Base-by-base conservation (phyloP, 2,329 filamentous ascomycete genomes). In the Colletotrichum australisinense region DNA sequence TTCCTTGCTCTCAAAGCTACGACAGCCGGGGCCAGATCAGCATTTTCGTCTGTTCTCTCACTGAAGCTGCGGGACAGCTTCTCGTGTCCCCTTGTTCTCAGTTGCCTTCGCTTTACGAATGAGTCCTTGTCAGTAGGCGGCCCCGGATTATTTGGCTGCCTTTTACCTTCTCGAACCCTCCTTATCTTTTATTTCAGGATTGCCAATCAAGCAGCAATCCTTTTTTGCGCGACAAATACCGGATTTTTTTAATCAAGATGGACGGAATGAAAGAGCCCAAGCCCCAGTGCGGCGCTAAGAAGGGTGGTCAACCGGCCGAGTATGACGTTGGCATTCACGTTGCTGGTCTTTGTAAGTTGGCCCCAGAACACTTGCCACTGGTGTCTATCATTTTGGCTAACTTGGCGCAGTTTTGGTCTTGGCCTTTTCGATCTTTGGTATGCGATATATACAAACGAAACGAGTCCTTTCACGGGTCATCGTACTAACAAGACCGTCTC, bases 251-350 rank as follows among this genome's bases (percentile, higher is more conserved):
- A 73, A 72, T 73, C 66, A 76, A 75, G n/a, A 81, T 81, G 80
- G 74, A 69, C 22, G 64, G 67, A 35, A 77, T 80, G 76, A 77
- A 63, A 64, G 79, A 75, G 32, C 77, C 76, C 62, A 83, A 86
- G 80, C 84, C 84, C 24, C 75, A 77, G 42, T 86, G 84, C 63
- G 84, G 84, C 24, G 79, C 83, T 64, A 73, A 78, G 71, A 76
- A 81, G 72, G 73, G 63, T 1, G 84, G 83, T 30, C 42, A 49
- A 49, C 19, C 42, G 19, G 57, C 9, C 28, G 84, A 84, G 57
- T 86, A 86, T 72, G 84, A 86, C 72, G 75, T 86, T 42, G 77
- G 78, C n/a, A 74, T 86, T 24, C 84, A 86, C 66, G 81, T 83
- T 30, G 77, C 79, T 53, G 84, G 80, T 53, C 77, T 86, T n/a